Conservation (phyloP, 176 grass and related monocot species). For the Alloteropsis semialata region DNA sequence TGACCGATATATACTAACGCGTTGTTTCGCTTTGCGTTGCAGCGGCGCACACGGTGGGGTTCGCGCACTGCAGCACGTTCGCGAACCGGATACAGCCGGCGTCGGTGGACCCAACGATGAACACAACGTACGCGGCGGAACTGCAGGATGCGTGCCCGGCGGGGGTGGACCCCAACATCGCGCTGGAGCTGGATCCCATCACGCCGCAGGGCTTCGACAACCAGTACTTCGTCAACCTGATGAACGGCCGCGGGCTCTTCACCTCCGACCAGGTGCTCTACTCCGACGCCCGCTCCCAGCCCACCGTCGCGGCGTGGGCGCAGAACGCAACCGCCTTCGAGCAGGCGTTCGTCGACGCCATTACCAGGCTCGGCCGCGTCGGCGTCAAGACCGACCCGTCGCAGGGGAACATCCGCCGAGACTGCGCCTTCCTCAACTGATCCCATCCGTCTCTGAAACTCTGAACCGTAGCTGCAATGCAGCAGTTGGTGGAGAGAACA, state of each 20-base stretch:
- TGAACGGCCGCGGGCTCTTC: constrained; percentile 65
- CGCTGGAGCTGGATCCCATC: constrained; percentile 60
- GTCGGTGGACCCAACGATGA: constrained; percentile 60
- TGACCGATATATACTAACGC: neutral
- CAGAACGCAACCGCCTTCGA: constrained; percentile 49
- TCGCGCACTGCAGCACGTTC: constrained; percentile 87
- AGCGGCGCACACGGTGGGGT: constrained; percentile 80
- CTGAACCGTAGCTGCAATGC: neutral
- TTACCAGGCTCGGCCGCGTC: constrained; percentile 70
- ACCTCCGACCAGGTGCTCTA: constrained; percentile 85
- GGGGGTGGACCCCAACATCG: constrained; percentile 71
- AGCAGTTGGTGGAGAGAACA: neutral
- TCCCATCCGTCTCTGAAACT: neutral
- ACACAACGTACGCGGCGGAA: constrained; percentile 50
- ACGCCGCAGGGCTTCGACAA: constrained; percentile 80
- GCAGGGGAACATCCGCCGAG: constrained; percentile 65
- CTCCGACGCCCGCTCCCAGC: constrained; percentile 53
- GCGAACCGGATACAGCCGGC: constrained; percentile 46
- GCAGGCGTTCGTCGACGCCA: constrained; percentile 60
- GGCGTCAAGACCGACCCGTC: constrained; percentile 75
- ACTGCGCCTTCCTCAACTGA: constrained; percentile 79
- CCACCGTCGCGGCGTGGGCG: constrained; percentile 62
- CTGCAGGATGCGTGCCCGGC: constrained; percentile 72
- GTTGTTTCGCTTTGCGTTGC: neutral
- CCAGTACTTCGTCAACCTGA: constrained; percentile 87